Evolutionary conservation across 768 basidiomycete genomes (phyloP), one percentile per base, ranked within the genome.

Genomic region (Panaeolus papilionaceus): DNA sequence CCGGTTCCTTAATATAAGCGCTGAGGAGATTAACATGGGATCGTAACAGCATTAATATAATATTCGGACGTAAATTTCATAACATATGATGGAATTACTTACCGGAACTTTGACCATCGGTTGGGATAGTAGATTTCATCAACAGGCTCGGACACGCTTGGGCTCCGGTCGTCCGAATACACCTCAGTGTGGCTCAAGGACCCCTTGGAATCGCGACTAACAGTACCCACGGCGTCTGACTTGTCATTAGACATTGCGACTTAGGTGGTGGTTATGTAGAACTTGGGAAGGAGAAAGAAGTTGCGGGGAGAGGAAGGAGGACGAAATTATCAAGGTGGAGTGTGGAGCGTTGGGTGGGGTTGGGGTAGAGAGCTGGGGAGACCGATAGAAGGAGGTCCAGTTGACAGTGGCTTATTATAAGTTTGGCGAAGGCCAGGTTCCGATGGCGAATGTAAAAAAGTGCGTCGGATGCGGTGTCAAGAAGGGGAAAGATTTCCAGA

Each of bases 1-100:
- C 83, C 16, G 88, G 84, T 75, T 92, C 89, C 67, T 86, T 81
- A 45, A 90, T 73, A 58, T 74, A 72, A 66, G 80, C 77, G 38
- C 88, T 86, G 66, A 51, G n/a, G 62, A 40, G 58, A 64, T 38
- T 38, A 5, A 12, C 23, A 37, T 16, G 45, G 45, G 14, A 26
- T 51, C 20, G 23, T 9, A 5, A 51, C 28, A 58, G 33, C 2
- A 9, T 4, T 8, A 58, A 28, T n/a, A 12, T 5, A 44, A 16
- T 14, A 6, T 6, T 18, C 18, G 8, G 47, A 51, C 18, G 47
- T 3, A 26, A 2, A 14, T 18, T 40, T 51, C 7, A 20, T 51
- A 20, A 23, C 1, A 9, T 2, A 3, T 28, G 16, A 11, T n/a
- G 8, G 3, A 8, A 47, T 4, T 37, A 58, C 26, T 37, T 16